These are phyloP conservation scores for Pleurotus citrinopileatus DNA, from an alignment of 768 basidiomycete genomes.

Conservation along the genomic window DNA sequence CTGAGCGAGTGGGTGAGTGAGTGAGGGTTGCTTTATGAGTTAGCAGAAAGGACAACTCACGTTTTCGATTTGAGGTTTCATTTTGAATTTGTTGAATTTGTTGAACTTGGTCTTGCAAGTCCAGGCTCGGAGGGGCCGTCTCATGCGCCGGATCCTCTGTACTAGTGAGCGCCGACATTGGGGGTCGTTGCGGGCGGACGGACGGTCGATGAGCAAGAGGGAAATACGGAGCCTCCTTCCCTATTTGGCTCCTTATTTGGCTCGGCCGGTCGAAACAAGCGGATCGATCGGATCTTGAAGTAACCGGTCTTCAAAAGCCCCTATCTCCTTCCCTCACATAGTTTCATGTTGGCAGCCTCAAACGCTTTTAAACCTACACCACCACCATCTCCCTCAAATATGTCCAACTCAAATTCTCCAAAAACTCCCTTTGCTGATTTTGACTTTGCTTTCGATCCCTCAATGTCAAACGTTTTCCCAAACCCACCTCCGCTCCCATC, in stretches of 20 bases:
- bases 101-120: slow-evolving; percentile 46
- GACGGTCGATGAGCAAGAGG: too few relatives aligned
- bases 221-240: too few relatives aligned
- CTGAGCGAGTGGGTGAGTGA: slow-evolving; percentile 31
- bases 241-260: slow-evolving; percentile 2
- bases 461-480: slow-evolving; percentile 56
- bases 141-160: slow-evolving; percentile 64
- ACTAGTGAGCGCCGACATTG: slow-evolving; percentile 77
- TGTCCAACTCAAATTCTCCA: slow-evolving; percentile 27
- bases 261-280: background rate
- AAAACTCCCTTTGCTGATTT: slow-evolving; percentile 67
- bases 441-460: slow-evolving; percentile 68
- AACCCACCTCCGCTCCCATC: slow-evolving; percentile 61
- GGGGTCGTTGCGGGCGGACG: slow-evolving; percentile 11
- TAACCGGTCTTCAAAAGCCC: too few relatives aligned
- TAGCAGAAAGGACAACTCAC: slow-evolving; percentile 36
- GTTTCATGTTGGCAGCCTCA: slow-evolving; percentile 11
- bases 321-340: slow-evolving; percentile 3
- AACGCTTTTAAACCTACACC: too few relatives aligned
- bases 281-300: background rate
- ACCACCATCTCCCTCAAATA: slow-evolving; percentile 17
- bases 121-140: slow-evolving; percentile 46
- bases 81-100: slow-evolving; percentile 26
- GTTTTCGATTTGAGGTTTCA: slow-evolving; percentile 47
- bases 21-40: background rate